Percentiles rank a stretch among this genome's conserved stretches.
phyloP scores from a whole-genome alignment of 768 basidiomycete genomes.

The Termitomyces sp. region DNA sequence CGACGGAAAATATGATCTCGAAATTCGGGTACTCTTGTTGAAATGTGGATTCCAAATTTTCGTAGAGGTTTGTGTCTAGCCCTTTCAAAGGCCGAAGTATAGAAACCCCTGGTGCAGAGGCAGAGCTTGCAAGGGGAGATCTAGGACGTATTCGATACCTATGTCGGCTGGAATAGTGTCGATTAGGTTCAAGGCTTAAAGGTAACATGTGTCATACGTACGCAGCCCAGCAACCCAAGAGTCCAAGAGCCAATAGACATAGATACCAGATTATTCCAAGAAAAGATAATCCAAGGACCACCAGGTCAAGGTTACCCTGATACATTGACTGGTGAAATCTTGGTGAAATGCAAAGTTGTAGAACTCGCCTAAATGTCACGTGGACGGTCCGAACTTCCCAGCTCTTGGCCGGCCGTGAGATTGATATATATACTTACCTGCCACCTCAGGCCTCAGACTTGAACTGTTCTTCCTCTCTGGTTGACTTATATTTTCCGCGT shows the following conservation, averaged over 20 bases:
- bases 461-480: not conserved
- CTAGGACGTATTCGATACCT: constrained; percentile 67
- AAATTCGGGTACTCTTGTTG: constrained; percentile 87
- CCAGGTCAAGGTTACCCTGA: not conserved
- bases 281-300: constrained; percentile 24
- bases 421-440: too few relatives aligned
- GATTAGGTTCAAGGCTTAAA: not conserved
- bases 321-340: not conserved
- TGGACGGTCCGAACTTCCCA: too few relatives aligned
- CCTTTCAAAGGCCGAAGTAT: constrained; percentile 94
- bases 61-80: constrained; percentile 91
- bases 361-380: too few relatives aligned
- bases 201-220: constrained; percentile 31
- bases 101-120: constrained; percentile 77
- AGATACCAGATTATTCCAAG: constrained; percentile 56
- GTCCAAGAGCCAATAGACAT: constrained; percentile 55
- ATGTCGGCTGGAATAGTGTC: constrained; percentile 47
- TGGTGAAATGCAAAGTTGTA: not conserved
- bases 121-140: constrained; percentile 50
- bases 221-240: constrained; percentile 69
- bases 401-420: too few relatives aligned
- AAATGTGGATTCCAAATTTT: constrained; percentile 94
- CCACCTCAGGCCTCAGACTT: too few relatives aligned
- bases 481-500: not conserved
- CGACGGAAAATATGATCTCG: constrained; percentile 89